These are phyloP conservation scores for Colletotrichum cereale DNA, from an alignment of 2,329 filamentous ascomycete species.

Conservation along the genomic window DNA sequence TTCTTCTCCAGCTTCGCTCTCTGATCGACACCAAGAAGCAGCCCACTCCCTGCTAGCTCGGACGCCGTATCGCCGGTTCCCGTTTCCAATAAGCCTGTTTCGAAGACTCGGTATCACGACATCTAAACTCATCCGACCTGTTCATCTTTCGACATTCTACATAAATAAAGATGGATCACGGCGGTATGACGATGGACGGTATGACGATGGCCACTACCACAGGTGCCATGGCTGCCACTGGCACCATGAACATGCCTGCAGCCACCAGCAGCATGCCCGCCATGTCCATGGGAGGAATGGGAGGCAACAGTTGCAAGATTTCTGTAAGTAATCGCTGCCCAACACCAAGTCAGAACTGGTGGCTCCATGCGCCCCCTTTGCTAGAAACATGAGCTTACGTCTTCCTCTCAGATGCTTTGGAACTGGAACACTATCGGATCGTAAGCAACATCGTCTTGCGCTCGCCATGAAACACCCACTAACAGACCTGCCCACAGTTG, in stretches of 20 bases:
- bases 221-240: conserved; percentile 31
- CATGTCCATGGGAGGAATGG: conserved; percentile 42
- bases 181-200: conserved; percentile 28
- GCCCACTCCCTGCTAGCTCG: not conserved
- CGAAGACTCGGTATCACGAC: not conserved
- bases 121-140: not conserved
- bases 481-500: not conserved
- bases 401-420: conserved; percentile 75
- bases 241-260: conserved; percentile 34
- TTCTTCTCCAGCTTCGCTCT: conserved; percentile 17
- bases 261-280: conserved; percentile 27
- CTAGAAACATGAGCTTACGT: conserved; percentile 19
- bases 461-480: not conserved
- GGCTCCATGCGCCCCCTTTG: not conserved
- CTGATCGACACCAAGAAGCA: not conserved
- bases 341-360: too few species aligned
- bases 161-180: conserved; percentile 20
- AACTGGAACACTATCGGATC: conserved; percentile 79
- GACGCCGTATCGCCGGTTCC: not conserved
- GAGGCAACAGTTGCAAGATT: conserved; percentile 54
- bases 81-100: not conserved
- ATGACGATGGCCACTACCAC: conserved; percentile 36
- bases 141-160: not conserved
- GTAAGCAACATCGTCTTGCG: conserved; percentile 75
- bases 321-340: conserved; percentile 49